Percentiles rank a stretch among this genome's conserved stretches.
Evolutionary conservation across 2,329 filamentous ascomycete species (phyloP).

Genomic region (Fusarium sp.): DNA sequence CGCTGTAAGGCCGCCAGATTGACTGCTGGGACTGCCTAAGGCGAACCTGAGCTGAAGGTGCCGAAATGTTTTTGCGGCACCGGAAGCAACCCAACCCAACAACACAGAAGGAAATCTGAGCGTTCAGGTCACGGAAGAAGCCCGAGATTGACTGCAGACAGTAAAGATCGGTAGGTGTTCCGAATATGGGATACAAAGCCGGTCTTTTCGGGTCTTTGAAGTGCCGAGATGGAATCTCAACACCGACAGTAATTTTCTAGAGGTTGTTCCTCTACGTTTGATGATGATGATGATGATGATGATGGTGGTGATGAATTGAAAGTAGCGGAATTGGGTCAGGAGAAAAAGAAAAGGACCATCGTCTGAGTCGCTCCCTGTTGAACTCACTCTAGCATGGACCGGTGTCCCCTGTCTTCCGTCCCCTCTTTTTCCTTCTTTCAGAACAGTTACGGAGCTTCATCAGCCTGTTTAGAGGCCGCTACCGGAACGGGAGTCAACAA

Average conservation of each 20-base stretch:
- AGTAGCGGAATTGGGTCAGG: conserved; percentile 35
- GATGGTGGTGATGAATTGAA: conserved; percentile 25
- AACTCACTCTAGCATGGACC: conserved; percentile 23
- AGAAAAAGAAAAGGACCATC: conserved; percentile 14
- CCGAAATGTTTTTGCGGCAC: conserved; percentile 24
- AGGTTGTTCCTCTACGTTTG: background rate
- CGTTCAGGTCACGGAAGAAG: conserved; percentile 34
- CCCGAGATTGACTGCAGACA: conserved; percentile 18
- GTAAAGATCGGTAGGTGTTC: conserved; percentile 34
- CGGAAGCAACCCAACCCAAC: conserved; percentile 10
- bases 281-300: conserved; percentile 19
- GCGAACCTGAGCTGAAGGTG: conserved; percentile 4
- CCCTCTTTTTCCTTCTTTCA: conserved; percentile 36
- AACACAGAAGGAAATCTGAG: background rate
- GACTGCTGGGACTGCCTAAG: background rate
- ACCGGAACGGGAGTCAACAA: conserved; percentile 19
- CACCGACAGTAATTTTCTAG: background rate
- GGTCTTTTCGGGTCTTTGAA: conserved; percentile 25
- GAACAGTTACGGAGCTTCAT: conserved; percentile 18
- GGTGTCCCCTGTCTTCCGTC: conserved; percentile 23
- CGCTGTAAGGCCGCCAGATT: conserved; percentile 43
- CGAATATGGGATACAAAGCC: conserved; percentile 30
- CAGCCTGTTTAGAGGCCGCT: conserved; percentile 17
- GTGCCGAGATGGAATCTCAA: conserved; percentile 11
- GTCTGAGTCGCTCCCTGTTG: conserved; percentile 19